Base-by-base conservation (phyloP, 1,139 yeast genomes). In the Diutina rugosa region DNA sequence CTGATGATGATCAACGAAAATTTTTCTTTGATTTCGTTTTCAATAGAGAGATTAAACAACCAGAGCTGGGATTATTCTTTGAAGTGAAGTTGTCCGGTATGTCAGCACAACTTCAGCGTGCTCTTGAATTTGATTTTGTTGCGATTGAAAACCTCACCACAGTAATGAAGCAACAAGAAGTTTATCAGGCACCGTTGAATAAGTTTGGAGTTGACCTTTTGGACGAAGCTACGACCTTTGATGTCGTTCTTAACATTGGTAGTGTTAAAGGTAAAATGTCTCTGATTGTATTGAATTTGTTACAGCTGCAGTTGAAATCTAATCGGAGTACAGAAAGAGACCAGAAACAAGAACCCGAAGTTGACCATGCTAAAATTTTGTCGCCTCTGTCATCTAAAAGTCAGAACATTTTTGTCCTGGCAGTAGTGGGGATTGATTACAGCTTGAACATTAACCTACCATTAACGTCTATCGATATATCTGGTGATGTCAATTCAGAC, bases 11-110 rank as follows among this genome's bases (percentile, higher is more conserved):
- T 10, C 81, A 81, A 51, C 72, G 83, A 54, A 78, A 84, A 56
- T 78, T 73, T 56, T 75, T 85, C 57, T 80, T 85, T 62, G 71
- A 71, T 28, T 67, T 69, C 51, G 73, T 79, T 0, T 82, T 81
- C 46, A 56, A 55, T 8, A 14, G 49, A n/a, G 41, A 29, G 32
- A 35, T 12, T 12, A 28, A 10, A 30, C 6, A 8, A n/a, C 46
- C 32, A 5, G n/a, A 14, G 10, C 47, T 14, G 26, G 54, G 46
- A 6, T 14, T 10, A 9, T 10, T 21, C 7, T 4, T 26, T 12
- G 54, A 41, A 16, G 14, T 41, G 9, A 14, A 41, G 8, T 9
- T 35, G 7, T 21, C 47, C 54, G 16, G 41, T 16, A 4, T 32
- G 35, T 14, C 29, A 8, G 28, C 18, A 6, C 41, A 32, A 44